phyloP scores from a whole-genome alignment of 495 filamentous ascomycete genomes.

The Trypethelium eluteriae region DNA sequence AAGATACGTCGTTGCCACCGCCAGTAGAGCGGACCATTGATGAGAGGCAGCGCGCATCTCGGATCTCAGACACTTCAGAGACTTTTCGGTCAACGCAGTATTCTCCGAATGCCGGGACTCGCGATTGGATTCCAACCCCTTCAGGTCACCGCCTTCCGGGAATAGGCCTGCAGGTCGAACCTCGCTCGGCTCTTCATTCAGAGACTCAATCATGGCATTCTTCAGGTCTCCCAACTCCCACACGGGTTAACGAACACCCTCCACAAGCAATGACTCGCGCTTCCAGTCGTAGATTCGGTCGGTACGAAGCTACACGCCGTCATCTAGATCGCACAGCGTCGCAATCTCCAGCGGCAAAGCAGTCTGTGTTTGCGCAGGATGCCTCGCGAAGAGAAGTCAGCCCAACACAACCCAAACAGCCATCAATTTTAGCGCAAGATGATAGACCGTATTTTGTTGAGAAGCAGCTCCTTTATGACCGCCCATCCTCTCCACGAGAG shows the following conservation, averaged over 20 bases:
- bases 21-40: background rate
- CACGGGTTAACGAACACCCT: background rate
- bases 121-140: background rate
- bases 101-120: background rate
- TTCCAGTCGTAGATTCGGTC: conserved; percentile 2
- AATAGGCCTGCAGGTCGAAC: background rate
- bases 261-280: background rate
- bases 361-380: background rate
- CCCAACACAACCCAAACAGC: background rate
- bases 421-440: background rate
- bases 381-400: background rate
- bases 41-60: background rate
- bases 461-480: background rate
- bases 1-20: background rate
- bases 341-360: background rate
- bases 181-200: background rate
- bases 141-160: background rate
- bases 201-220: background rate
- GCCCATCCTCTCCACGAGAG: background rate
- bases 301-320: conserved; percentile 1
- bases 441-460: background rate
- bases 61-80: background rate
- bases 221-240: background rate
- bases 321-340: conserved; percentile 1
- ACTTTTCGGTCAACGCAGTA: background rate